Evolutionary conservation across 2,329 filamentous ascomycete species (phyloP), one percentile per base, ranked within the genome.

Genomic region (Hypoxylon sp.): DNA sequence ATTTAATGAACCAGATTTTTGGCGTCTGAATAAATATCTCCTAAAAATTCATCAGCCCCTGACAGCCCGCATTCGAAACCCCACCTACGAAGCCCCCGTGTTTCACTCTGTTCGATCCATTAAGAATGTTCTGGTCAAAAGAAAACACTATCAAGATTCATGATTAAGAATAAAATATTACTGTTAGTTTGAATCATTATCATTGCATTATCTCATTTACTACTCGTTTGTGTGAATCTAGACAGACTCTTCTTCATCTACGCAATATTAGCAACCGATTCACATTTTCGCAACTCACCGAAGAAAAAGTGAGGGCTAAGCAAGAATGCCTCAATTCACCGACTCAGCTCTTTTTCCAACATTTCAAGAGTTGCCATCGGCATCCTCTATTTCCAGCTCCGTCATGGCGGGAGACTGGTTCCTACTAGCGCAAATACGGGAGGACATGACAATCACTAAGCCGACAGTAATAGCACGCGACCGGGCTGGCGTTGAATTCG

Each of bases 391-490:
- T 3, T 30, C 47, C 8, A 4, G 31, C 7, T 5, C 23, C 15
- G 9, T 29, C 15, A 7, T 30, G 11, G 5, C 26, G 3, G 19
- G 21, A 25, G 13, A 25, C 38, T 71, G 71, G 66, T 73, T 55
- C 49, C 61, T 69, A 3, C 44, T 69, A 1, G 67, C 66, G 4
- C 65, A 69, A 48, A 60, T 69, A 51, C 67, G 66, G 27, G 64
- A 68, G 51, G 64, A 68, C 61, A 69, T 69, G 67, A 69, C 77
- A 29, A 76, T 80, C 57, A 78, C 71, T 13, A 74, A 78, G 55
- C 77, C 77, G 4, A 80, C 77, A 3, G 70, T 79, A 1, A 73
- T 79, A 41, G 70, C 71, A 12, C 65, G 67, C 23, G 77, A 80
- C 67, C 64, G 69, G 25, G 55, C 61, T 29, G 66, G 68, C 29